Percentiles rank a stretch among this genome's conserved stretches.
Evolutionary conservation across 768 basidiomycete genomes (phyloP).

Genomic region (Mycena capillaripes): DNA sequence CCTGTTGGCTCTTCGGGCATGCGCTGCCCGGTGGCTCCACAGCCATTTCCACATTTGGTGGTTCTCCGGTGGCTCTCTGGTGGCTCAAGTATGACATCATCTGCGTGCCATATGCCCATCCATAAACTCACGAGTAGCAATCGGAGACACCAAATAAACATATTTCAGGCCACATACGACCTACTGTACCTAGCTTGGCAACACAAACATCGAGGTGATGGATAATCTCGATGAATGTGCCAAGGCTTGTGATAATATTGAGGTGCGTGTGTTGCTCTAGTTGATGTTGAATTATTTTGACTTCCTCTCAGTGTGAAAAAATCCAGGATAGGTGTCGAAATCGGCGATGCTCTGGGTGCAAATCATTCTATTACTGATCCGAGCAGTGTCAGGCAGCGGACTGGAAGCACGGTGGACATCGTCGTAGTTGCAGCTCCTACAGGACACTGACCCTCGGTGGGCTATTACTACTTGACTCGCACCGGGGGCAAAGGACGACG

Average conservation of each 20-base stretch:
- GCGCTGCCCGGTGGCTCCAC: too few relatives aligned
- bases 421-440: background rate
- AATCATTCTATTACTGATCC: background rate
- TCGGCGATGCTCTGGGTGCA: slow-evolving; percentile 8
- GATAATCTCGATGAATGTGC: background rate
- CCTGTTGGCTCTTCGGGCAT: too few relatives aligned
- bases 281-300: background rate
- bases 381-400: background rate
- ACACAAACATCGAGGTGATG: background rate
- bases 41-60: too few relatives aligned
- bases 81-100: too few relatives aligned
- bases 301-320: slow-evolving; percentile 4
- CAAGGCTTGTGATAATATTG: slow-evolving; percentile 10
- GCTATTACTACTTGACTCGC: background rate
- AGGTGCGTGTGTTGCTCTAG: background rate
- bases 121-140: too few relatives aligned
- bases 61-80: too few relatives aligned
- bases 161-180: too few relatives aligned
- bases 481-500: too few relatives aligned
- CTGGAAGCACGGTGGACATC: slow-evolving; percentile 16
- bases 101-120: too few relatives aligned
- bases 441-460: background rate
- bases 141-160: too few relatives aligned
- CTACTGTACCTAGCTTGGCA: too few relatives aligned
- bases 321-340: background rate